Percentiles rank a stretch among this genome's conserved stretches.
Evolutionary conservation across 768 basidiomycete species (phyloP).

Genomic region (Boletales sp.): DNA sequence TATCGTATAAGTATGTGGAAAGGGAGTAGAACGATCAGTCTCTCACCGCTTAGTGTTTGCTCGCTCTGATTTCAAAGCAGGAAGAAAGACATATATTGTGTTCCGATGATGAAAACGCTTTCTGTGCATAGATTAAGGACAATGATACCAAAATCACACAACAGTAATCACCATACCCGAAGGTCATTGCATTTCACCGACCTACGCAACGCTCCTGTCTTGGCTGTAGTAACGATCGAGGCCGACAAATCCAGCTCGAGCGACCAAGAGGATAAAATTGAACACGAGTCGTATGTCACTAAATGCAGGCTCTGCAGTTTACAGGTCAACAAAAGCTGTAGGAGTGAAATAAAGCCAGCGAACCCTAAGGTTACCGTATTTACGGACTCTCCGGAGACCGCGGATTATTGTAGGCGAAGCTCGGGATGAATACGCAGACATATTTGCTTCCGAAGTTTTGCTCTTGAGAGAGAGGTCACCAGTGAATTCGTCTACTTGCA

Average conservation of each 20-base stretch:
- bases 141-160: not conserved
- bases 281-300: not conserved
- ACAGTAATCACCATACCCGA: constrained; percentile 4
- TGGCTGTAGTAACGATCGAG: not conserved
- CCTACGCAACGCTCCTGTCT: constrained; percentile 6
- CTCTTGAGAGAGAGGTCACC: constrained; percentile 1
- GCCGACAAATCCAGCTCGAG: not conserved
- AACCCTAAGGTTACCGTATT: constrained; percentile 3
- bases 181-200: constrained; percentile 10
- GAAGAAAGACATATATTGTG: not conserved
- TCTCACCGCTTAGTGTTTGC: not conserved
- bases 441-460: not conserved
- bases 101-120: constrained; percentile 1
- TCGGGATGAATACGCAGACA: constrained; percentile 8
- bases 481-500: not conserved
- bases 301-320: not conserved
- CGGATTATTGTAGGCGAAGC: not conserved
- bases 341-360: not conserved
- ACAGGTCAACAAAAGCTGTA: not conserved
- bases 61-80: not conserved
- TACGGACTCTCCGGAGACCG: constrained; percentile 6
- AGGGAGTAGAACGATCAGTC: too few relatives aligned
- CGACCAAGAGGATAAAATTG: constrained; percentile 2
- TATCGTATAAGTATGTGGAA: too few relatives aligned
- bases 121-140: not conserved